Conservation (phyloP, 2,329 filamentous ascomycete species). For the Polytolypa hystricis region DNA sequence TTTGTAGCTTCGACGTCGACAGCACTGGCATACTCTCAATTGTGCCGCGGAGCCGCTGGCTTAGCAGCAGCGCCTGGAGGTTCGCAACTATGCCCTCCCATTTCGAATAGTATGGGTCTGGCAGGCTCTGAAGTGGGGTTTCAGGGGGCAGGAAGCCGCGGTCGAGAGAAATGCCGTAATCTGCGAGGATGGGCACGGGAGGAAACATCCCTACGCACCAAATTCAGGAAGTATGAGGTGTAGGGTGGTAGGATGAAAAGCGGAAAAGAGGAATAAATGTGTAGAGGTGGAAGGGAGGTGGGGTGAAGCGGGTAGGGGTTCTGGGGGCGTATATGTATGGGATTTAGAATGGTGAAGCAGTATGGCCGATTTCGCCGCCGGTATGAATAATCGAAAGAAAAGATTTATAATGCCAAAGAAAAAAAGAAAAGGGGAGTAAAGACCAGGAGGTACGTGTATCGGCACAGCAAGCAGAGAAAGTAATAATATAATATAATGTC, state of each 20-base stretch:
- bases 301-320: background rate
- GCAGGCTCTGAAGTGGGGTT: constrained; percentile 65
- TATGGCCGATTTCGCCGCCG: background rate
- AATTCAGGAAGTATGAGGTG: too few species aligned
- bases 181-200: constrained; percentile 44
- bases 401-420: background rate
- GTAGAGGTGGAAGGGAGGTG: background rate
- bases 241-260: too few species aligned
- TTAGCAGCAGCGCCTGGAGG: constrained; percentile 76
- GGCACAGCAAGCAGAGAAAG: too few species aligned
- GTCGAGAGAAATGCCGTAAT: constrained; percentile 56
- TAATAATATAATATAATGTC: too few species aligned
- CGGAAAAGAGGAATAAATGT: background rate
- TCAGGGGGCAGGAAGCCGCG: constrained; percentile 83
- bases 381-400: background rate
- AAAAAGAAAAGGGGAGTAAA: background rate
- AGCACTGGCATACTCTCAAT: constrained; percentile 74
- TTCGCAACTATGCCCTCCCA: constrained; percentile 86
- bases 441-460: too few species aligned
- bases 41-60: constrained; percentile 66
- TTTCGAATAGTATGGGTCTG: constrained; percentile 84
- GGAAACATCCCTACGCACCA: constrained; percentile 32
- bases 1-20: constrained; percentile 67
- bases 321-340: too few species aligned
- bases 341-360: too few species aligned